These are phyloP conservation scores for Diospyros lotus DNA, from an alignment of 148 eudicot species.

Conservation along the genomic window DNA sequence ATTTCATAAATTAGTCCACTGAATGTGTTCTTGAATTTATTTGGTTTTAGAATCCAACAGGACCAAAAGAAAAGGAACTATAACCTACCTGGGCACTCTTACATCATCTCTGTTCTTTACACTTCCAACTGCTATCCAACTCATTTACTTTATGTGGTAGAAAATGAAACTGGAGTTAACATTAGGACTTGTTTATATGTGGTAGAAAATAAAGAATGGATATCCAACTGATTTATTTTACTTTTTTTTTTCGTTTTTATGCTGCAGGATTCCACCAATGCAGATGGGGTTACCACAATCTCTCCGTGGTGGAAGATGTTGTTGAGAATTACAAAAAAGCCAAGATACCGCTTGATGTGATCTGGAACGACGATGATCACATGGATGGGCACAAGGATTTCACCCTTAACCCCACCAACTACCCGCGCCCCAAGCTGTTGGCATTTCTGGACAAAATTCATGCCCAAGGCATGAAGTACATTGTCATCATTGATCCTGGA, in stretches of 20 bases:
- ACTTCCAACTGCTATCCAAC: no score
- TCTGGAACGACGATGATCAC: constrained; percentile 97
- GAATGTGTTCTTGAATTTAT: no score
- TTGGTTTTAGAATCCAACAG: no score
- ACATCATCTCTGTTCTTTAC: no score
- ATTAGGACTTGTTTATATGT: no score
- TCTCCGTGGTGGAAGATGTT: constrained; percentile 79
- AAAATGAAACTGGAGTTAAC: no score
- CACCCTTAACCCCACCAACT: constrained; percentile 72
- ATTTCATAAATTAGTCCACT: no score
- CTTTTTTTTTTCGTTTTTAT: not conserved
- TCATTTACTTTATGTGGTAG: no score
- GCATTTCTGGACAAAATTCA: constrained; percentile 76
- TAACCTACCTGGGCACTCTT: no score
- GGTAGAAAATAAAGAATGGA: not conserved
- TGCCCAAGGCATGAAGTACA: constrained; percentile 86
- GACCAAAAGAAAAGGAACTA: no score
- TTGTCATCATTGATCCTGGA: constrained; percentile 89
- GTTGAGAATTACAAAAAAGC: constrained; percentile 86
- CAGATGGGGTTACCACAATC: constrained; percentile 92
- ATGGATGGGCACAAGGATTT: constrained; percentile 94
- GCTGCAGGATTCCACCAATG: constrained; percentile 93
- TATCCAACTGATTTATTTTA: constrained; percentile 6
- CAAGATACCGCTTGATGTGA: constrained; percentile 89
- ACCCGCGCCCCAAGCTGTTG: constrained; percentile 60